Evolutionary conservation across 371 early-diverging fungal species (phyloP).

Genomic region (Fennellomyces sp.): DNA sequence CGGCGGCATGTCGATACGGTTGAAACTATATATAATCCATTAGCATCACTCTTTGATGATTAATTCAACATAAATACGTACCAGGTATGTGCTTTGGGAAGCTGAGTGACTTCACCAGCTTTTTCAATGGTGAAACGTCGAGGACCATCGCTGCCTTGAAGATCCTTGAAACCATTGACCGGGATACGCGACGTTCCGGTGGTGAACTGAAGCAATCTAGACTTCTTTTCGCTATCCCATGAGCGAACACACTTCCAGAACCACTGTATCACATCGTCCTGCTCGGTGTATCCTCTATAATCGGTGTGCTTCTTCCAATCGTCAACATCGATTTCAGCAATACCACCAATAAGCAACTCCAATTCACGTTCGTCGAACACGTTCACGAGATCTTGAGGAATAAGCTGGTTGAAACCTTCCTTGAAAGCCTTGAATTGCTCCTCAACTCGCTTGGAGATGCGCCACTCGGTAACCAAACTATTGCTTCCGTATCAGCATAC

Average conservation of each 20-base stretch:
- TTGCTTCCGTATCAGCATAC: not conserved
- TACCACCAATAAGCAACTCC: constrained; percentile 97
- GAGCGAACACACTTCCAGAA: constrained; percentile 95
- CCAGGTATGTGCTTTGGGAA: constrained; percentile 97
- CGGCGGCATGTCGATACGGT: constrained; percentile 95
- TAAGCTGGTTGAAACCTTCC: constrained; percentile 95
- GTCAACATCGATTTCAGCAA: constrained; percentile 98
- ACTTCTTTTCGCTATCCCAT: constrained; percentile 93
- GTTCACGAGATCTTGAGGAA: constrained; percentile 90
- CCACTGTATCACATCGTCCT: constrained; percentile 95
- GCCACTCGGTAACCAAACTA: constrained; percentile 82
- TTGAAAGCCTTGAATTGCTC: constrained; percentile 95
- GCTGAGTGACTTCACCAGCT: constrained; percentile 78
- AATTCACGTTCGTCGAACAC: constrained; percentile 99
- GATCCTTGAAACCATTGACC: constrained; percentile 97
- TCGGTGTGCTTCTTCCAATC: constrained; percentile 99
- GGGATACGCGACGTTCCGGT: constrained; percentile 99
- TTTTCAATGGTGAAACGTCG: constrained; percentile 97
- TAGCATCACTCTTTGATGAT: not conserved
- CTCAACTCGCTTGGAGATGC: constrained; percentile 83
- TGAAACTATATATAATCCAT: constrained; percentile 66
- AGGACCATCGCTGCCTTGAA: constrained; percentile 97
- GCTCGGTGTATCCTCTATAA: constrained; percentile 95
- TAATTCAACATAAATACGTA: constrained; percentile 27
- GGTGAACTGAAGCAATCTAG: constrained; percentile 95